Evolutionary conservation across 1,284 basidiomycete species (phyloP), one percentile per base, ranked within the genome.

Genomic region (Puccinia coronata): DNA sequence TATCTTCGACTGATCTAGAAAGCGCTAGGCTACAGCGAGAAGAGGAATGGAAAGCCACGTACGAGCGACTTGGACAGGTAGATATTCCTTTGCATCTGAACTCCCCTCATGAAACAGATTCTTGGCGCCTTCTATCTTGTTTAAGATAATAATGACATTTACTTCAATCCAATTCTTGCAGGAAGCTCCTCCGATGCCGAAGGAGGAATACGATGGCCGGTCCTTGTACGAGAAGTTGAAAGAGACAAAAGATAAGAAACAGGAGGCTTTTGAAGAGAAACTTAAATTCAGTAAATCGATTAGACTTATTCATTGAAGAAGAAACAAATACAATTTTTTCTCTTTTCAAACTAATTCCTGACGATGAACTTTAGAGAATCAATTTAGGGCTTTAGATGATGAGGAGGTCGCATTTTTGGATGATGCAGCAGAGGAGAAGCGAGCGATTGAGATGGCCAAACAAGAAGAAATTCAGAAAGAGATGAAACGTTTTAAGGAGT

Each of bases 21-120:
- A 31, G 39, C 16, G 78, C 78, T 31, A 51, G 78, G 41, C 36
- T 43, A 23, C 59, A 57, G 43, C 47, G 78, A 49, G 78, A 80
- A 72, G 41, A 80, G 59, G 78, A 80, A 80, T 80, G 78, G 78
- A 80, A 80, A 63, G 78, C 65, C 47, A 80, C 78, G n/a, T 80
- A 80, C 31, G 53, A 47, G 12, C 53, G 57, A 80, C 53, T 80
- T 36, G 78, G 78, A 23, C 78, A 80, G 78, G 78, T 72, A 28
- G 12, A 39, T 79, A 28, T 31, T 6, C 36, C 34, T 63, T 4
- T 23, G 16, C 2, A 36, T 57, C n/a, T 28, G 14, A 25, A 1
- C 43, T 18, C 47, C 23, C 6, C 25, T 18, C 28, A 28, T 14
- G 53, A 72, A n/a, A 43, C 16, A 43, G 8, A 43, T 43, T 43